Base-by-base conservation (phyloP, 768 basidiomycete species). In the Mycena galopus region DNA sequence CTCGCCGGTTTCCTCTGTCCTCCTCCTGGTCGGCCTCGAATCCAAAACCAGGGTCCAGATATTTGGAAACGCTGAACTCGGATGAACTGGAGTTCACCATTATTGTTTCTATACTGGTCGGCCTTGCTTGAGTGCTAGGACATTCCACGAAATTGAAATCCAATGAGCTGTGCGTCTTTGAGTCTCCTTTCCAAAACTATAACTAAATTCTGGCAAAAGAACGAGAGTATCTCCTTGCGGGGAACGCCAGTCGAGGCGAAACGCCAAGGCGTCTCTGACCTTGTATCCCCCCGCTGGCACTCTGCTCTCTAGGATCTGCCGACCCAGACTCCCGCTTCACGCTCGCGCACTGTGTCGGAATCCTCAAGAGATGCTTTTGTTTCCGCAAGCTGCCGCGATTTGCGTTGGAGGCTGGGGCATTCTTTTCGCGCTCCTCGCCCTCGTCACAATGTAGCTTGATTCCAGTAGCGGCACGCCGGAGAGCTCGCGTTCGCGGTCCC, bases 191-290 rank as follows among this genome's bases (percentile, higher is more conserved):
- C n/a, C n/a, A n/a, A n/a, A n/a, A n/a, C n/a, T n/a, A n/a, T n/a
- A n/a, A n/a, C n/a, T n/a, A 8, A 50, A 50, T 23, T 50, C 47
- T 50, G n/a, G 23, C 47, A 4, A 16, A 7, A n/a, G 47, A 50
- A n/a, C 47, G n/a, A 23, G 1, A 50, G 47, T 50, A 23, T 50
- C 47, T 1, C 47, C 47, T 25, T 44, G 42, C 19, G 19, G 16
- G 7, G 16, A 19, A 17, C 42, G 42, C 17, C 42, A 44, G 42
- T 44, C 47, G 23, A 73, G 53, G 68, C 68, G 4, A 63, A 65
- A 23, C 57, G 73, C 16, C 68, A 56, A 5, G 73, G 73, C 27
- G 68, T 73, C 56, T 73, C 73, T 9, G 68, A 73, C 44, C 73
- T 73, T 37, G 33, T 16, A 69, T 73, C 53, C 59, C 68, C 2